These are phyloP conservation scores for Brassica rapa DNA, from an alignment of 345 rosid species.

Conservation along the genomic window DNA sequence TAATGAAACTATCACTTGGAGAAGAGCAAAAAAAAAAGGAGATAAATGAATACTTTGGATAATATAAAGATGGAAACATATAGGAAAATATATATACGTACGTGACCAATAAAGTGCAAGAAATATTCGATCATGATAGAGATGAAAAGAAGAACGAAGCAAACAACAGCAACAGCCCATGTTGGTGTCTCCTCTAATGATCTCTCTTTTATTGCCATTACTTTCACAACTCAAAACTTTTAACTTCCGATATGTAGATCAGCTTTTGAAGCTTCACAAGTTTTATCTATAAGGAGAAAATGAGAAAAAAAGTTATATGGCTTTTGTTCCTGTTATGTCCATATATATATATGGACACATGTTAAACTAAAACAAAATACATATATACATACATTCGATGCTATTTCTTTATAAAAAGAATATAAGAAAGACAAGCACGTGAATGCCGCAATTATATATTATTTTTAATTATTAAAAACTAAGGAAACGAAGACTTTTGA, in stretches of 20 bases:
- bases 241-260: neutral
- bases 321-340: slow-evolving; percentile 19
- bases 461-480: neutral
- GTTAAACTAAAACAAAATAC: neutral
- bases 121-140: slow-evolving; percentile 72
- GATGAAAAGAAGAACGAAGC: slow-evolving; percentile 62
- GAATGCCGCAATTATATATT: slow-evolving; percentile 21
- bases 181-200: slow-evolving; percentile 74
- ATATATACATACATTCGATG: neutral
- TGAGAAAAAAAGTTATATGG: slow-evolving; percentile 24
- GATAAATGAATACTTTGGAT: neutral
- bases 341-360: slow-evolving; percentile 13
- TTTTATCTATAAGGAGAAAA: slow-evolving; percentile 26
- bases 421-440: slow-evolving; percentile 32
- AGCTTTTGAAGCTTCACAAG: slow-evolving; percentile 13
- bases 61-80: slow-evolving; percentile 2
- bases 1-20: neutral
- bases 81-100: slow-evolving; percentile 22
- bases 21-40: neutral
- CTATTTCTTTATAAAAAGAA: neutral
- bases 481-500: slow-evolving; percentile 36
- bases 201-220: slow-evolving; percentile 46
- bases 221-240: neutral
- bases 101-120: slow-evolving; percentile 65
- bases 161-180: slow-evolving; percentile 92